Evolutionary conservation across 1,284 basidiomycete genomes (phyloP), one percentile per base, ranked within the genome.

Genomic region (Crocinoboletus sp.): DNA sequence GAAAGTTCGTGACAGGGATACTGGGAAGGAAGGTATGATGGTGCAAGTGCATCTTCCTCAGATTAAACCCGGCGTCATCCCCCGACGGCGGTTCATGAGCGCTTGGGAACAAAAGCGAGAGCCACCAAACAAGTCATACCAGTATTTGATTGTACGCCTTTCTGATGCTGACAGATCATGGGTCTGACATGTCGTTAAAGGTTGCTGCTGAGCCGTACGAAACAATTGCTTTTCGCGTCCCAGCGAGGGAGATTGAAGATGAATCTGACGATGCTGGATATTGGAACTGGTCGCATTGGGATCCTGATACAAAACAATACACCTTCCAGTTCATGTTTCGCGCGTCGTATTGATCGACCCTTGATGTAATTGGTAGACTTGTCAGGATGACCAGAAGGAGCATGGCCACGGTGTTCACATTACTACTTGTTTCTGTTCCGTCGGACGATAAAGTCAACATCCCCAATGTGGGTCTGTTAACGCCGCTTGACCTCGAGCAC

Each of bases 171-270:
- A n/a, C n/a, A n/a, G n/a, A n/a, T n/a, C n/a, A n/a, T n/a, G n/a
- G 35, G 43, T 3, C 30, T 59, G 42, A 54, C 46, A 13, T 32
- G 32, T 41, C 27, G 42, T 36, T 43, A 31, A 22, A 96, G 92
- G 89, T 99, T 45, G 96, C 95, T 13, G 94, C 96, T 15, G 96
- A 99, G 61, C 95, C 96, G 6, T 99, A 99, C 64, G 95, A 99
- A 69, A 98, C 94, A 3, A 95, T 99, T 55, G 91, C 94, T 8
- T 99, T 99, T 74, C 91, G 95, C 23, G 91, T 99, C 54, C 96
- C 95, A 35, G 87, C 94, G n/a, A 82, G 90, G 42, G 95, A 98
- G 69, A 95, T 99, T 52, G 95, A 94, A 60, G 89, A 94, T 53
- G 89, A 96, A 65, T 81, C 86, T 35, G 87, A 91, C 44, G 92